Evolutionary conservation across 768 basidiomycete species (phyloP).

Genomic region (Lactarius quietus): DNA sequence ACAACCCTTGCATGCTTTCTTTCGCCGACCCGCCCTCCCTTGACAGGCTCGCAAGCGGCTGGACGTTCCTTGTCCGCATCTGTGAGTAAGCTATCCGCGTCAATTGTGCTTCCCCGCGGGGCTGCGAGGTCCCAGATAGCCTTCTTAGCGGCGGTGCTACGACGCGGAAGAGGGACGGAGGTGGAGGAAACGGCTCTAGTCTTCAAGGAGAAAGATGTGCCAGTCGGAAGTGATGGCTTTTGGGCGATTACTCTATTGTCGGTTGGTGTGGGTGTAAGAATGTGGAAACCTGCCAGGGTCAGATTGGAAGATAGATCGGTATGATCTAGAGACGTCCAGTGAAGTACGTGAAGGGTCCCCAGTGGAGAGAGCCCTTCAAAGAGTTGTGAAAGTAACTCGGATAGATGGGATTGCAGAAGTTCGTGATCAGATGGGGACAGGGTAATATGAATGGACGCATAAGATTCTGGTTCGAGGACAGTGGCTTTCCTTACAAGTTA

Average conservation of each 20-base stretch:
- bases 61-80: slow-evolving; percentile 79
- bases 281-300: slow-evolving; percentile 59
- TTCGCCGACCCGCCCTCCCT: slow-evolving; percentile 54
- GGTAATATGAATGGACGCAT: slow-evolving; percentile 65
- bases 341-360: slow-evolving; percentile 66
- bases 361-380: slow-evolving; percentile 56
- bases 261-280: slow-evolving; percentile 43
- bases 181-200: slow-evolving; percentile 18
- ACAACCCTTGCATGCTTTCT: slow-evolving; percentile 95
- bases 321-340: slow-evolving; percentile 42
- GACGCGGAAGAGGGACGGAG: slow-evolving; percentile 39
- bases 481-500: slow-evolving; percentile 44
- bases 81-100: slow-evolving; percentile 81
- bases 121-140: slow-evolving; percentile 82
- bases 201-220: slow-evolving; percentile 44
- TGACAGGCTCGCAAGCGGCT: slow-evolving; percentile 67
- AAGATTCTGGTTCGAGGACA: slow-evolving; percentile 48
- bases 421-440: slow-evolving; percentile 63
- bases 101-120: slow-evolving; percentile 68
- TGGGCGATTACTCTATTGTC: slow-evolving; percentile 58
- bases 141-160: slow-evolving; percentile 74
- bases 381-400: slow-evolving; percentile 57
- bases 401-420: slow-evolving; percentile 48
- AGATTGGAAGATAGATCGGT: slow-evolving; percentile 53
- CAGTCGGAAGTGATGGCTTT: slow-evolving; percentile 53